Base-by-base conservation (phyloP, 169 alveolate genomes). In the Plasmodium malariae region DNA sequence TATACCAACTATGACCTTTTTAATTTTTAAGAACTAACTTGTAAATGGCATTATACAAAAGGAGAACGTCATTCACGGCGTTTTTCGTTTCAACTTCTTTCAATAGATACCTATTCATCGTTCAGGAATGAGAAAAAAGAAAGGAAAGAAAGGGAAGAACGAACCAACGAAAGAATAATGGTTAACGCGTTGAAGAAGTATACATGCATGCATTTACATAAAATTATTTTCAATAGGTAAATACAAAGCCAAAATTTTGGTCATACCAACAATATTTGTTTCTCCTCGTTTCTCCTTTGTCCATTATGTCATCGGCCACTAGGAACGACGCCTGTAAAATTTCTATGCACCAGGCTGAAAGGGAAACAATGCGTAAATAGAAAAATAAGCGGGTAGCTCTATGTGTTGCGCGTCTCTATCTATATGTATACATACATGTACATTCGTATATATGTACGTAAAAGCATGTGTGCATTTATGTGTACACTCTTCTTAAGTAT, bases 281-380 rank as follows among this genome's bases (percentile, higher is more conserved):
- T 55, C 96, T 67, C 17, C 96, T 67, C 48, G 74, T 94, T 21
- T 86, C 88, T 26, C 96, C 93, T 36, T 90, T 89, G 71, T 94
- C 96, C 95, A 94, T 94, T 17, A 94, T 91, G 43, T 94, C 96
- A 63, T 94, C 96, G 3, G 96, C 96, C 28, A 94, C 96, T 30
- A 94, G 83, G 74, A 94, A 94, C 14, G 96, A 85, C 1, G 95
- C 93, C 37, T 94, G 96, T n/a, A 94, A 71, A 30, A 94, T 67
- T 88, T 94, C 96, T 57, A 94, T 91, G 73, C 96, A 94, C 96
- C 96, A 94, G 3, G 95, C 96, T 94, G 74, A 36, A 7, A 21
- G 32, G 40, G 28, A 12, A 63, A 6, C 17, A 49, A 78, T 14
- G 24, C 19, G 26, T 14, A 55, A 32, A 34, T 59, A 28, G 43